Evolutionary conservation across 2,329 filamentous ascomycete genomes (phyloP).

Genomic region (Dothideomycetidae sp.): DNA sequence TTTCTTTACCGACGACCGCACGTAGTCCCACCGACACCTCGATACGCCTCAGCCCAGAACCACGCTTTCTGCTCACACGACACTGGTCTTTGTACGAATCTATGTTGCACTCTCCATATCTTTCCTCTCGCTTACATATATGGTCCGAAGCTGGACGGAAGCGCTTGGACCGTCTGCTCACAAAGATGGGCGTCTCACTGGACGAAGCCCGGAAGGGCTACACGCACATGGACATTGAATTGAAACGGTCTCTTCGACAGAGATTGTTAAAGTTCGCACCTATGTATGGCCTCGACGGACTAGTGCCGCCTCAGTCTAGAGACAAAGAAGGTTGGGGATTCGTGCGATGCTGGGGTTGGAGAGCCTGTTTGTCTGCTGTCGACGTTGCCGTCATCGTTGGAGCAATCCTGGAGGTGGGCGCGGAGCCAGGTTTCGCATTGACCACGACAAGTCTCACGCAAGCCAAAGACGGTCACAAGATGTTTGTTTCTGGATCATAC

Average conservation of each 20-base stretch:
- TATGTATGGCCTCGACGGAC: constrained; percentile 82
- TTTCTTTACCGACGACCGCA: constrained; percentile 80
- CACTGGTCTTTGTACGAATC: constrained; percentile 98
- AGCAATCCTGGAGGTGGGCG: constrained; percentile 79
- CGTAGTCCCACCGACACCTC: constrained; percentile 80
- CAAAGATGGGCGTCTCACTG: constrained; percentile 94
- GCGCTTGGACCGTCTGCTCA: constrained; percentile 80
- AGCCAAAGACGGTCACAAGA: constrained; percentile 7
- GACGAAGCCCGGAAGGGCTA: constrained; percentile 92
- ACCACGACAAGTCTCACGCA: constrained; percentile 9
- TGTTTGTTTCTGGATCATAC: constrained; percentile 13
- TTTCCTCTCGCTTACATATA: constrained; percentile 80
- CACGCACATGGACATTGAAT: constrained; percentile 94
- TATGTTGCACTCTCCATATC: constrained; percentile 93
- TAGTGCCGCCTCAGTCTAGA: constrained; percentile 52
- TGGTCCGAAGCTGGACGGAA: constrained; percentile 87
- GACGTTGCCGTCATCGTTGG: constrained; percentile 90
- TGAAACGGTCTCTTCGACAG: constrained; percentile 74
- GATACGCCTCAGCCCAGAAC: constrained; percentile 85
- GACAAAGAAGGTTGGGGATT: constrained; percentile 93
- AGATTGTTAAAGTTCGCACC: constrained; percentile 85
- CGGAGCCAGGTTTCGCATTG: constrained; percentile 10
- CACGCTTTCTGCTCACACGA: constrained; percentile 77
- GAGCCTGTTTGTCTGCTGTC: constrained; percentile 80
- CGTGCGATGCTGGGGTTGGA: constrained; percentile 94